A percentile compares a stretch with the other conserved stretches of the same genome.
These are phyloP conservation scores for Phytopythium ostracodes DNA, from an alignment of 352 stramenopile genomes.

Conservation along the genomic window DNA sequence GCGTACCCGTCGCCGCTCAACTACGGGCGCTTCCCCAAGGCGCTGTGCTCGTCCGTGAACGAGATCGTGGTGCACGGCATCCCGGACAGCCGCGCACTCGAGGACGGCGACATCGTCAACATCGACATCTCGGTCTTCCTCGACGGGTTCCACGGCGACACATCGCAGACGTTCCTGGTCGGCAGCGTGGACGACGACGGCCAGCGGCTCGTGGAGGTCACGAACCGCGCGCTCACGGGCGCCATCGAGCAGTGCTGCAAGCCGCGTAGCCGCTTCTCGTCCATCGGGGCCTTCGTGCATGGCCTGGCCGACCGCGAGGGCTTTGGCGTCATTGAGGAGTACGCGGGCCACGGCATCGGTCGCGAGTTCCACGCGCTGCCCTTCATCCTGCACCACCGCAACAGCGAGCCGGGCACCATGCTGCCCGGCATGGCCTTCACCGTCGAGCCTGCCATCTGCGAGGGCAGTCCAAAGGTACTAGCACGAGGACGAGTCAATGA, in stretches of 20 bases:
- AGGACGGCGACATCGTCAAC: slow-evolving; percentile 95
- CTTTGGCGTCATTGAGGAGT: slow-evolving; percentile 88
- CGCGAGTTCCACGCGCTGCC: slow-evolving; percentile 94
- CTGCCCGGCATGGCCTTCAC: slow-evolving; percentile 97
- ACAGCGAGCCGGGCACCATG: slow-evolving; percentile 77
- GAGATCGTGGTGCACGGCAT: slow-evolving; percentile 98
- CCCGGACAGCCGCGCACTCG: slow-evolving; percentile 87
- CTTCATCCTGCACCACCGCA: slow-evolving; percentile 92
- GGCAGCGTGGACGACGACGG: slow-evolving; percentile 88
- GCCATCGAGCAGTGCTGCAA: slow-evolving; percentile 90
- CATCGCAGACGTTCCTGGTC: slow-evolving; percentile 95
- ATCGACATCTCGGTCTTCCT: slow-evolving; percentile 96
- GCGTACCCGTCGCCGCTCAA: slow-evolving; percentile 92
- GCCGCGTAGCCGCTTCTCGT: slow-evolving; percentile 91
- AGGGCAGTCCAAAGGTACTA: slow-evolving; percentile 82
- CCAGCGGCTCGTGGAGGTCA: slow-evolving; percentile 87
- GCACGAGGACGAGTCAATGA: background rate
- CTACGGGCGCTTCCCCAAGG: slow-evolving; percentile 94
- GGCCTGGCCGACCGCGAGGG: slow-evolving; percentile 74
- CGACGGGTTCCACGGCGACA: slow-evolving; percentile 97
- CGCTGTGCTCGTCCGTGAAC: slow-evolving; percentile 95
- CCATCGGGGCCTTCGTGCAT: slow-evolving; percentile 93
- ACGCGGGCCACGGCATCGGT: slow-evolving; percentile 96
- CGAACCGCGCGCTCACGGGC: slow-evolving; percentile 76
- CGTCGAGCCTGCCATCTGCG: slow-evolving; percentile 97